These are phyloP conservation scores for Margaritispora aquatica DNA, from an alignment of 495 filamentous ascomycete species.

Conservation along the genomic window DNA sequence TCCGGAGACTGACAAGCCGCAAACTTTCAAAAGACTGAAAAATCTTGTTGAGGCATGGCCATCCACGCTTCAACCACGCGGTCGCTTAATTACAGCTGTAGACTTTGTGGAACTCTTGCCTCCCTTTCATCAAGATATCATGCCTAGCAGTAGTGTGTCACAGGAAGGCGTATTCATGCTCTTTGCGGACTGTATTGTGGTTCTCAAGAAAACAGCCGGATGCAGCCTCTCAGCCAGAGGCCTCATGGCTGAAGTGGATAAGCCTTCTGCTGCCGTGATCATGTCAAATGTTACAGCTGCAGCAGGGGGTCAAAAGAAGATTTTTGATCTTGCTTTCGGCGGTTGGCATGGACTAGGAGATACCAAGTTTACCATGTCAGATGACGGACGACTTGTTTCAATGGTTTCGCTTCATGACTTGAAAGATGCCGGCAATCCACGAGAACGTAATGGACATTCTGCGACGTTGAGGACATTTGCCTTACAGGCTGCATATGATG, in stretches of 20 bases:
- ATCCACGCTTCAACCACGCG: slow-evolving; percentile 57
- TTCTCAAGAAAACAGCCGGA: slow-evolving; percentile 60
- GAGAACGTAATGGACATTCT: slow-evolving; percentile 41
- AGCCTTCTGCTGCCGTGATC: slow-evolving; percentile 53
- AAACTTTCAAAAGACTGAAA: slow-evolving; percentile 64
- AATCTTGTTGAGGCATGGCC: slow-evolving; percentile 81
- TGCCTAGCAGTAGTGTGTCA: slow-evolving; percentile 21
- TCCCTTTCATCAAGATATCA: slow-evolving; percentile 52
- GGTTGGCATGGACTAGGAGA: slow-evolving; percentile 65
- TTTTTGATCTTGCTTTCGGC: slow-evolving; percentile 64
- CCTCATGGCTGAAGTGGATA: slow-evolving; percentile 76
- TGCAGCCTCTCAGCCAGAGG: slow-evolving; percentile 65
- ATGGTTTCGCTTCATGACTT: slow-evolving; percentile 56
- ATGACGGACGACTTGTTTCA: slow-evolving; percentile 65
- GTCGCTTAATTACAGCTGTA: slow-evolving; percentile 76
- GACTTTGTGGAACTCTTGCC: slow-evolving; percentile 74
- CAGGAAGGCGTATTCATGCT: slow-evolving; percentile 67
- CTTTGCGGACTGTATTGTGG: slow-evolving; percentile 75
- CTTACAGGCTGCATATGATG: slow-evolving; percentile 72
- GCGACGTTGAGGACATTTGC: slow-evolving; percentile 54
- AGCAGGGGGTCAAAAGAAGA: slow-evolving; percentile 38
- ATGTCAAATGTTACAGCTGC: slow-evolving; percentile 50
- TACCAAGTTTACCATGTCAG: slow-evolving; percentile 69
- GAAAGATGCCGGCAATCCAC: slow-evolving; percentile 40
- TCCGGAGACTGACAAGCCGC: slow-evolving; percentile 56